Evolutionary conservation across 2,329 filamentous ascomycete genomes (phyloP).

Genomic region (Penicillium glabrum): DNA sequence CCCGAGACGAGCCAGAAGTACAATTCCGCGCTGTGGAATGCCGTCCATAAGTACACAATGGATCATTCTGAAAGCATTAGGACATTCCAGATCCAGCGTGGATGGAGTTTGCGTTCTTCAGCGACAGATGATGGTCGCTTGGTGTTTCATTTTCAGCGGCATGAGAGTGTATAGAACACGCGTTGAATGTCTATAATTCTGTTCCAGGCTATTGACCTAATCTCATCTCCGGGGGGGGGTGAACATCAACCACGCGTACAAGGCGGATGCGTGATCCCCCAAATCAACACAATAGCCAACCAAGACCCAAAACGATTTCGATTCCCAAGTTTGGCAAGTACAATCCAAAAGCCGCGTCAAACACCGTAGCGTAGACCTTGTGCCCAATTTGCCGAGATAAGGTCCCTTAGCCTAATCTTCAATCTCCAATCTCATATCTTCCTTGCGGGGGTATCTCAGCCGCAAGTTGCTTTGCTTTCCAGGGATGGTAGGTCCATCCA

Average conservation of each 20-base stretch:
- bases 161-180: background rate
- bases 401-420: background rate
- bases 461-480: background rate
- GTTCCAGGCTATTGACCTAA: no score
- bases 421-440: background rate
- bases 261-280: no score
- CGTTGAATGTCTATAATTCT: background rate
- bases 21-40: background rate
- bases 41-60: background rate
- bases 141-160: background rate
- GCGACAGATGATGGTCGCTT: background rate
- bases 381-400: background rate
- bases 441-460: background rate
- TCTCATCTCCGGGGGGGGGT: no score
- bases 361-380: background rate
- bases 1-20: background rate
- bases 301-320: no score
- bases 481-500: background rate
- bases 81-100: constrained; percentile 1
- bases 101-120: background rate
- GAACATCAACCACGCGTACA: no score
- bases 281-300: no score
- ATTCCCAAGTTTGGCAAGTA: background rate
- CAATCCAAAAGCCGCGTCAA: background rate
- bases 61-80: constrained; percentile 1